Base-by-base conservation (phyloP, 768 basidiomycete species). In the Lactarius akahatsu region DNA sequence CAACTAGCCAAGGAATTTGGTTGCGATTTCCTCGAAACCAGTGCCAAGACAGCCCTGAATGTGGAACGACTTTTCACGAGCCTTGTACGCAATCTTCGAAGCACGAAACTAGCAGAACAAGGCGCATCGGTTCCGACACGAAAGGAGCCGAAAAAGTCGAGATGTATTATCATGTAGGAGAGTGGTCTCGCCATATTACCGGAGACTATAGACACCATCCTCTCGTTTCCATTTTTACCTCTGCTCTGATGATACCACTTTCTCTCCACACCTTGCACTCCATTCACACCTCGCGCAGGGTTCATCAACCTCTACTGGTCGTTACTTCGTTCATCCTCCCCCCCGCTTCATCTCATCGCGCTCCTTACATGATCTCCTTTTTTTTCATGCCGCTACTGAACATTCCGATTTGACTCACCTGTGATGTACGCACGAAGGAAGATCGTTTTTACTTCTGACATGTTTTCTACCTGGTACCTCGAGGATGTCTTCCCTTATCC, bases 21-120 rank as follows among this genome's bases (percentile, higher is more conserved):
- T 59, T 97, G 94, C 80, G 91, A 92, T 66, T 96, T 98, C 77
- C 88, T 94, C 76, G 96, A 98, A 77, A 95, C 96, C 38, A 92
- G 90, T n/a, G 96, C 96, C 43, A 96, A 96, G 82, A 95, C 93
- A 43, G 88, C 95, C 57, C 83, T 88, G 73, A 96, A 98, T 74
- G 92, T 98, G 66, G 94, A 98, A 74, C 83, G 84, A 16, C 86
- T 96, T 36, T 98, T 98, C 78, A 92, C 85, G 73, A 89, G 84
- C 70, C 85, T 96, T 67, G 93, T 98, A 64, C 89, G 92, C 67
- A 84, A 85, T 57, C 81, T 94, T 75, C 90, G 92, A 80, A 81
- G 85, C 72, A 90, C 87, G 74, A 82, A 83, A 77, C 77, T 77
- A 69, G 63, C 73, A 69, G 81, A 86, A 75, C 76, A 81, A 78